Conservation (phyloP, 768 basidiomycete species). For the Tricholoma bakamatsutake region DNA sequence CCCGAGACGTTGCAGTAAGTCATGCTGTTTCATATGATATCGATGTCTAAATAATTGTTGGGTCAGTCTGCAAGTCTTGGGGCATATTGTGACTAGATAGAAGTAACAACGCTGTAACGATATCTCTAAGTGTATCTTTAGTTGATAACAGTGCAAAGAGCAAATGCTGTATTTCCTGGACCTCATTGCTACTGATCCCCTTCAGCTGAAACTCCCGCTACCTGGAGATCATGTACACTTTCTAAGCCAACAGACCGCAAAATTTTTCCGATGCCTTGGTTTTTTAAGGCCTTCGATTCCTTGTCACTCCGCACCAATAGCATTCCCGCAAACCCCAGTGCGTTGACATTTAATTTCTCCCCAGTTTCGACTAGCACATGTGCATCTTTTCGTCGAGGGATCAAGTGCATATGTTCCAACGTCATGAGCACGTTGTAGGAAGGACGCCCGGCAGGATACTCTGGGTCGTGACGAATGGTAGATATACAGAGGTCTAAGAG, state of each 20-base stretch:
- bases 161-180: neutral
- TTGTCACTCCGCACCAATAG: slow-evolving; percentile 78
- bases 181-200: slow-evolving; percentile 6
- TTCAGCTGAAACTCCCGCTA: slow-evolving; percentile 34
- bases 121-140: neutral
- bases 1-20: slow-evolving; percentile 81
- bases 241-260: slow-evolving; percentile 57
- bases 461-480: slow-evolving; percentile 60
- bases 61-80: slow-evolving; percentile 73
- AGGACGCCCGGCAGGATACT: slow-evolving; percentile 56
- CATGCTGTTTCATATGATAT: neutral
- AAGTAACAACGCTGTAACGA: neutral
- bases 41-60: slow-evolving; percentile 2
- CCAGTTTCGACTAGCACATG: slow-evolving; percentile 47
- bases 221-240: slow-evolving; percentile 64
- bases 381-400: slow-evolving; percentile 70
- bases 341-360: slow-evolving; percentile 68
- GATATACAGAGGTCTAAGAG: slow-evolving; percentile 76
- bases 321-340: slow-evolving; percentile 88
- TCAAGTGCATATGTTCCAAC: slow-evolving; percentile 76
- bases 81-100: slow-evolving; percentile 69
- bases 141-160: neutral
- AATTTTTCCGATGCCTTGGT: slow-evolving; percentile 57
- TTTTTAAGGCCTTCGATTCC: slow-evolving; percentile 65
- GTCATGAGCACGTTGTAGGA: slow-evolving; percentile 86